phyloP scores from a whole-genome alignment of 2,329 filamentous ascomycete species.

The Diaporthe citrichinensis region DNA sequence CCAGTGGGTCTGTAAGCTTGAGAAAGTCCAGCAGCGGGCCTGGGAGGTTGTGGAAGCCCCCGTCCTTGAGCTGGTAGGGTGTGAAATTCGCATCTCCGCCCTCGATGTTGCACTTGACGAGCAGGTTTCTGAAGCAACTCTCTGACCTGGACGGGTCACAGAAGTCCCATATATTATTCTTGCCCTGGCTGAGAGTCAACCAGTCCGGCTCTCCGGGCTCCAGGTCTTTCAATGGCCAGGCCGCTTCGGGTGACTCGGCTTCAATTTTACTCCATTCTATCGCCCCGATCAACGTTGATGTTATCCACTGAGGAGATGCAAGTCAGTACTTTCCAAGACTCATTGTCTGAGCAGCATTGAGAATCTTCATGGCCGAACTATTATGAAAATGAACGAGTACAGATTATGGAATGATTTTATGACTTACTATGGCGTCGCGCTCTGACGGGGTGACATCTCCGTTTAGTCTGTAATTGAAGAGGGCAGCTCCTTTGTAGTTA shows the following conservation, averaged over 20 bases:
- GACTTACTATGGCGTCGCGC: slow-evolving; percentile 56
- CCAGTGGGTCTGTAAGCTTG: slow-evolving; percentile 43
- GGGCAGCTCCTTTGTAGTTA: slow-evolving; percentile 60
- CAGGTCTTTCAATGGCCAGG: slow-evolving; percentile 68
- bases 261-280: slow-evolving; percentile 62
- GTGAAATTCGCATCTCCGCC: slow-evolving; percentile 12
- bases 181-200: slow-evolving; percentile 70
- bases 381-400: too few relatives aligned
- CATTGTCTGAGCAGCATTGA: background rate
- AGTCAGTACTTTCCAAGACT: background rate
- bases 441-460: slow-evolving; percentile 53
- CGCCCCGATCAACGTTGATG: slow-evolving; percentile 61
- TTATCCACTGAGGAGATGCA: slow-evolving; percentile 54
- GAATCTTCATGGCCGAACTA: too few relatives aligned
- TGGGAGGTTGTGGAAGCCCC: slow-evolving; percentile 49
- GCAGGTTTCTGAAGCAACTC: slow-evolving; percentile 36
- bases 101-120: slow-evolving; percentile 40
- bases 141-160: slow-evolving; percentile 59
- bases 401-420: background rate
- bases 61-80: slow-evolving; percentile 42
- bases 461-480: slow-evolving; percentile 61
- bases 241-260: slow-evolving; percentile 56
- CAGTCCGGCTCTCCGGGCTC: slow-evolving; percentile 66
- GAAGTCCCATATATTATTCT: slow-evolving; percentile 66
- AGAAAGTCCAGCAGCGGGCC: slow-evolving; percentile 50